These are phyloP conservation scores for Trichoderma virens DNA, from an alignment of 495 filamentous ascomycete species.

Conservation along the genomic window DNA sequence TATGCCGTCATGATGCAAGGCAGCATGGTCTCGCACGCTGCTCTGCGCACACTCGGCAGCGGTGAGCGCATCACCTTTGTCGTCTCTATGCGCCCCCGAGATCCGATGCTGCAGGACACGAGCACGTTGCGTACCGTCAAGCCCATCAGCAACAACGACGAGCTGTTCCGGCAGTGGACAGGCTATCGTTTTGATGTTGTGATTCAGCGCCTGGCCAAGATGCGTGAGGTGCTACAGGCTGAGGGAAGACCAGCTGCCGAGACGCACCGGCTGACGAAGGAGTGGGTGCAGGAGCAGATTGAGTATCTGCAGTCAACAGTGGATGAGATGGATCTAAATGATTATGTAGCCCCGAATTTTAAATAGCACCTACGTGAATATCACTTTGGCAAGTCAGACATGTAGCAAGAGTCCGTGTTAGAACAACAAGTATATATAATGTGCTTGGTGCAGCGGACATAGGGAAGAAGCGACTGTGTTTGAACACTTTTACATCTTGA, in stretches of 20 bases:
- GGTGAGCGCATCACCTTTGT: slow-evolving; percentile 67
- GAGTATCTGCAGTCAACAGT: not conserved
- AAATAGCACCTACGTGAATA: not conserved
- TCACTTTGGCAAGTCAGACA: not conserved
- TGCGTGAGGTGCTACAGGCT: slow-evolving; percentile 24
- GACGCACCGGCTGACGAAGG: not conserved
- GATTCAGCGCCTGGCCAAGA: slow-evolving; percentile 39
- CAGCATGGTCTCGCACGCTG: slow-evolving; percentile 64
- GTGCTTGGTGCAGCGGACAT: not conserved
- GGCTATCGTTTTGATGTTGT: slow-evolving; percentile 67
- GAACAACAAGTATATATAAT: not conserved
- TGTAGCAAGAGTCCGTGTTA: not conserved
- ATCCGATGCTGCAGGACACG: slow-evolving; percentile 53
- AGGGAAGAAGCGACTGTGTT: not conserved
- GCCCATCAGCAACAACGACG: slow-evolving; percentile 54
- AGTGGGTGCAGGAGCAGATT: slow-evolving; percentile 3
- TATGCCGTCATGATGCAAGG: slow-evolving; percentile 63
- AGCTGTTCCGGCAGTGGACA: slow-evolving; percentile 62
- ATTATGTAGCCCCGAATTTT: not conserved
- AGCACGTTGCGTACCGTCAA: slow-evolving; percentile 60
- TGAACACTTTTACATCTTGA: not conserved
- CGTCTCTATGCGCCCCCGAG: slow-evolving; percentile 60
- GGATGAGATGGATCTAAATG: not conserved
- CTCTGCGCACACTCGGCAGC: slow-evolving; percentile 53
- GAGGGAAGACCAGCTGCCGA: not conserved